Evolutionary conservation across 306 rosid species (phyloP).

Genomic region (Trichosanthes truncata): DNA sequence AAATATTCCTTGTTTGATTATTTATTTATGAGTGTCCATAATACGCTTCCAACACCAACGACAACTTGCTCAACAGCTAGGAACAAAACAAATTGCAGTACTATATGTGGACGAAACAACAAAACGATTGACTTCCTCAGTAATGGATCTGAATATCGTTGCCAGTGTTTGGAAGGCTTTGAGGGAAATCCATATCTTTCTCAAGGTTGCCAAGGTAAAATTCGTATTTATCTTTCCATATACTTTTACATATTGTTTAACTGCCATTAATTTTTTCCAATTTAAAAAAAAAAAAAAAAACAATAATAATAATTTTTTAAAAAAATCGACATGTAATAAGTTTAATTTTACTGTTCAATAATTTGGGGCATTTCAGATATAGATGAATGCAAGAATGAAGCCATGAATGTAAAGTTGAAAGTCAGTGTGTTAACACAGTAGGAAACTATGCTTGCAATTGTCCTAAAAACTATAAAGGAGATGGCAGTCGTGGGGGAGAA

Average conservation of each 20-base stretch:
- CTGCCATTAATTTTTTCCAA: no score
- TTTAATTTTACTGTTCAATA: not conserved
- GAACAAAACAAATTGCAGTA: no score
- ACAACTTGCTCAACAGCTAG: constrained; percentile 7
- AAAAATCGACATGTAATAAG: no score
- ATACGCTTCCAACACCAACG: no score
- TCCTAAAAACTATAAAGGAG: not conserved
- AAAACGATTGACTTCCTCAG: not conserved
- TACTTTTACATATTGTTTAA: no score
- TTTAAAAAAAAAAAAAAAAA: no score
- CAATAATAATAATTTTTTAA: no score
- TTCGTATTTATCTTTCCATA: no score
- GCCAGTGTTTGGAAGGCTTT: constrained; percentile 27
- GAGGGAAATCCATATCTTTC: constrained; percentile 36
- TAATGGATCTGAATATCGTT: constrained; percentile 20
- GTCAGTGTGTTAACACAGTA: no score
- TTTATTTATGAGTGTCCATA: no score
- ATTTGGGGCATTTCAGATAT: not conserved
- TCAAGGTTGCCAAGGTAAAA: constrained; percentile 29
- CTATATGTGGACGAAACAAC: not conserved
- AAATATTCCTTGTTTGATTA: no score
- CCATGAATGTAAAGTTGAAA: no score
- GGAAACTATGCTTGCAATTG: not conserved
- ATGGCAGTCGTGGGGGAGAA: not conserved
- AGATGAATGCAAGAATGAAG: not conserved